A percentile compares a stretch with the other conserved stretches of the same genome.
phyloP scores from a whole-genome alignment of 2,329 filamentous ascomycete genomes.

The Pyricularia grisea region DNA sequence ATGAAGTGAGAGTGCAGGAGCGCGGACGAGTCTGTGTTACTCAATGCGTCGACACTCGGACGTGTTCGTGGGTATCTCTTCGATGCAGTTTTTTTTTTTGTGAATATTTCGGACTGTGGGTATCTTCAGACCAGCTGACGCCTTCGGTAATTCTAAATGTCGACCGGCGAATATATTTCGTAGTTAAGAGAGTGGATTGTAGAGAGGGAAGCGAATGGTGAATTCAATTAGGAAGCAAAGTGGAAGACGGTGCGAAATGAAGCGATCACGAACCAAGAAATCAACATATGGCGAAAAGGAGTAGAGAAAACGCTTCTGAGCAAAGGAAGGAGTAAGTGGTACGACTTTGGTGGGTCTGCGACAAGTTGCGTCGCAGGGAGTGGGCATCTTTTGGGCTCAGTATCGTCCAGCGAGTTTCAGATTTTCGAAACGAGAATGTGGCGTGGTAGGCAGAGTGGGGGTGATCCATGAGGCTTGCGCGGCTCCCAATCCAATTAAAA shows the following conservation, averaged over 20 bases:
- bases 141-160: background rate
- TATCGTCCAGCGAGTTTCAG: background rate
- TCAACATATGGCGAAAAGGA: background rate
- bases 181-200: background rate
- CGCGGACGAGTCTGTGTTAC: background rate
- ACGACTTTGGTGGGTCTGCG: conserved; percentile 5
- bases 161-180: background rate
- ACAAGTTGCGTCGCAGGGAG: background rate
- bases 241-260: background rate
- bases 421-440: background rate
- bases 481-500: background rate
- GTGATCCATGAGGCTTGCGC: background rate
- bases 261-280: background rate
- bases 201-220: background rate
- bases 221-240: background rate
- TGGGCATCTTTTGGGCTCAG: background rate
- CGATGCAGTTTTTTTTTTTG: background rate
- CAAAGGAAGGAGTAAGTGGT: conserved; percentile 2
- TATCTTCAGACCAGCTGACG: conserved; percentile 1
- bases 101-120: background rate
- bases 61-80: background rate
- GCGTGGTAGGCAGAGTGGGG: background rate
- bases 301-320: background rate
- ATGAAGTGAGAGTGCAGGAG: background rate
- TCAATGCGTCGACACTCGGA: background rate